phyloP scores from a whole-genome alignment of 441 rosid species.

The Mallotus japonicus region DNA sequence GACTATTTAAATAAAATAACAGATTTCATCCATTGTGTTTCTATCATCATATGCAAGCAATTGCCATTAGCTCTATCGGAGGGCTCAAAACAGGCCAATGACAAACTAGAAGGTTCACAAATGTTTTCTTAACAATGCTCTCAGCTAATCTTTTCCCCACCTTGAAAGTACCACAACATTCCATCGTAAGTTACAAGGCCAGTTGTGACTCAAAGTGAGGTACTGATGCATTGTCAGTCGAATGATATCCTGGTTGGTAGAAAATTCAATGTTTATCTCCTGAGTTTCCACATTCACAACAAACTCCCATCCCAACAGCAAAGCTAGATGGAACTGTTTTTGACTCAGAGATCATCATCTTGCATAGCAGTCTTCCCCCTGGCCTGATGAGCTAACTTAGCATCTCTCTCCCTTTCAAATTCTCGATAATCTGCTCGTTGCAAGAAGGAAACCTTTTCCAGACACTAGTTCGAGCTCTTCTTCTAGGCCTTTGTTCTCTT shows the following conservation, averaged over 20 bases:
- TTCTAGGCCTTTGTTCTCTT: constrained; percentile 77
- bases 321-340: background rate
- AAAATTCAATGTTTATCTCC: background rate
- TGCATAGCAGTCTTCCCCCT: constrained; percentile 65
- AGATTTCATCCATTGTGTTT: background rate
- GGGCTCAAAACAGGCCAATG: background rate
- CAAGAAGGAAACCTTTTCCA: constrained; percentile 77
- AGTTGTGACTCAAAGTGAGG: background rate
- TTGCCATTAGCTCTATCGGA: background rate
- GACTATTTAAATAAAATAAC: no score
- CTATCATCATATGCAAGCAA: background rate
- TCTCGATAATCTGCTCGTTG: constrained; percentile 78
- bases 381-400: constrained; percentile 69
- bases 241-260: background rate
- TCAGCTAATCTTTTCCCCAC: background rate
- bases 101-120: background rate
- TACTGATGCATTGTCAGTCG: background rate
- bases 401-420: constrained; percentile 92
- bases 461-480: constrained; percentile 86
- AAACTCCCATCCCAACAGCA: background rate
- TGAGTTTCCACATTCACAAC: background rate
- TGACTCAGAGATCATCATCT: constrained; percentile 46
- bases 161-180: background rate
- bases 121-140: no score
- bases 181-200: background rate